Conservation (phyloP, 1,284 basidiomycete species). For the Rhodotorula sp. region DNA sequence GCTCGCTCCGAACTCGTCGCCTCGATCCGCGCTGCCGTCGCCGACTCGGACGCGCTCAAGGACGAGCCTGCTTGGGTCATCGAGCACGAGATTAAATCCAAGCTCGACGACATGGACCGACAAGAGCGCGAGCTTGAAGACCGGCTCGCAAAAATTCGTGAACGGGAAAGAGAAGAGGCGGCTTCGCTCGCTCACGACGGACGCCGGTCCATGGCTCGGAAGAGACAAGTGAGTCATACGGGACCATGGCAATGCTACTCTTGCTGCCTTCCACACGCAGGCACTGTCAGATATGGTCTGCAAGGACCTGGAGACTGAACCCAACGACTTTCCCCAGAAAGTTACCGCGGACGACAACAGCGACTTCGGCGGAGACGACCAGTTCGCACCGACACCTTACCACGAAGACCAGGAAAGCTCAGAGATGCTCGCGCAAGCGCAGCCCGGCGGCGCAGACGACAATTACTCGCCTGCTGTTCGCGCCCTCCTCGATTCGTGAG, state of each 20-base stretch:
- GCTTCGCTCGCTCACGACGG: constrained; percentile 53
- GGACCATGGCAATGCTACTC: background rate
- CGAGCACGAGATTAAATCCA: constrained; percentile 48
- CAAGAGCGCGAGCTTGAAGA: constrained; percentile 48
- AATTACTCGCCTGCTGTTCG: constrained; percentile 75
- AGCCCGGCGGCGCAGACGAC: constrained; percentile 48
- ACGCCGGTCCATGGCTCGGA: constrained; percentile 58
- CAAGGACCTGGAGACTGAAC: no score
- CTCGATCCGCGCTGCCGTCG: constrained; percentile 28
- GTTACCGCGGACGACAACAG: constrained; percentile 3
- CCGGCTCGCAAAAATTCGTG: constrained; percentile 41
- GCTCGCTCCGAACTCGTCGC: constrained; percentile 29
- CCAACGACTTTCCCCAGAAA: constrained; percentile 5
- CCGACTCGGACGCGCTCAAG: constrained; percentile 15
- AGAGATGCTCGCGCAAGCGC: constrained; percentile 49
- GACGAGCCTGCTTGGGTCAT: constrained; percentile 53
- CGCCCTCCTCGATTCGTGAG: constrained; percentile 75
- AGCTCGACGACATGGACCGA: constrained; percentile 43
- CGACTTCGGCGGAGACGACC: constrained; percentile 54
- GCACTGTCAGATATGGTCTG: no score
- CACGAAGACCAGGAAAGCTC: constrained; percentile 39
- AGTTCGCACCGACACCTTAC: constrained; percentile 64
- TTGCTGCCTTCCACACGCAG: no score
- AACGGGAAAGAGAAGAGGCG: constrained; percentile 21
- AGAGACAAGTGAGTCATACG: constrained; percentile 58